Evolutionary conservation across 345 rosid species (phyloP).

Genomic region (Gossypium ekmanianum): DNA sequence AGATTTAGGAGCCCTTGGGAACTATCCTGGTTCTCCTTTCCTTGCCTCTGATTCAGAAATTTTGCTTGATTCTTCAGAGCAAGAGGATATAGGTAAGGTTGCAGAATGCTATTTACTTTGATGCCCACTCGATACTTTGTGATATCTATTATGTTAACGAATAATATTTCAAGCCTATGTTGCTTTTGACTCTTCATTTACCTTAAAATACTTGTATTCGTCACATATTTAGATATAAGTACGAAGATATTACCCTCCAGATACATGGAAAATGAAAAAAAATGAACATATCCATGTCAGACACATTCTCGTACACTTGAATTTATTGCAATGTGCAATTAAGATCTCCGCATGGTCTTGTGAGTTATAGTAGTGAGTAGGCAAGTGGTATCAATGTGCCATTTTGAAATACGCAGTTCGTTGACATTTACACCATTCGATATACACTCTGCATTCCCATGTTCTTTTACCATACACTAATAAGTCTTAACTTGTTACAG

Average conservation of each 20-base stretch:
- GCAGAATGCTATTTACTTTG: slow-evolving; percentile 1
- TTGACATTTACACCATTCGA: background rate
- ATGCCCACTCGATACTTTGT: background rate
- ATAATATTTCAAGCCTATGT: too few species aligned
- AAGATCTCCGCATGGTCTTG: background rate
- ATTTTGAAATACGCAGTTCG: background rate
- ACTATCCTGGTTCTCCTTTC: slow-evolving; percentile 93
- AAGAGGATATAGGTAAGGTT: slow-evolving; percentile 75
- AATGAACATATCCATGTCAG: too few species aligned
- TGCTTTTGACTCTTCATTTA: too few species aligned
- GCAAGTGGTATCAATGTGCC: background rate
- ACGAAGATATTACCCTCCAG: too few species aligned
- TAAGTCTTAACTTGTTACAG: slow-evolving; percentile 31
- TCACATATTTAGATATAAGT: too few species aligned
- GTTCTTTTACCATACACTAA: slow-evolving; percentile 7
- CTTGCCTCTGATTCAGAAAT: slow-evolving; percentile 96
- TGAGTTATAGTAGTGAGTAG: background rate
- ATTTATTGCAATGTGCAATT: background rate
- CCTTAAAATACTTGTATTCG: too few species aligned
- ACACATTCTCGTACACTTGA: background rate
- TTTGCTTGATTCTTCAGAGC: slow-evolving; percentile 90
- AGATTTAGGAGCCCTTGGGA: slow-evolving; percentile 94
- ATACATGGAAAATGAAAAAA: too few species aligned
- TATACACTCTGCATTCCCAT: background rate
- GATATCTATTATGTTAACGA: background rate